A percentile compares a stretch with the other conserved stretches of the same genome.
phyloP scores from a whole-genome alignment of 1,284 basidiomycete genomes.

The Bjerkandera adusta region DNA sequence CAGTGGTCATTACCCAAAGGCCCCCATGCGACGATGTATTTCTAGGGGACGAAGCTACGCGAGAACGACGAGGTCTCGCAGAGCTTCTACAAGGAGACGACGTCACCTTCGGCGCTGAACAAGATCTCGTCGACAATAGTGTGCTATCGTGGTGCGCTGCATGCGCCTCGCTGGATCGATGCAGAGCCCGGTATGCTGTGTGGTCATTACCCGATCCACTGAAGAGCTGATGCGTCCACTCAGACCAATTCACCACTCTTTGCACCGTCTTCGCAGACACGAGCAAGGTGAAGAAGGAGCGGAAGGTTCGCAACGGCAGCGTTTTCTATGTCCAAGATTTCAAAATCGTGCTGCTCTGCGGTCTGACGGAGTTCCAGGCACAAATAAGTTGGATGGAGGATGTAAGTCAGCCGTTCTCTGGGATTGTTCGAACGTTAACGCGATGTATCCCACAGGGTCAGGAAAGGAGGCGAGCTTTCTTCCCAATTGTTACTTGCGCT shows the following conservation, averaged over 20 bases:
- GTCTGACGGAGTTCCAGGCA: constrained; percentile 44
- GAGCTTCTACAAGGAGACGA: constrained; percentile 34
- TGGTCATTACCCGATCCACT: too few relatives aligned
- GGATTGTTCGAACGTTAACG: neutral
- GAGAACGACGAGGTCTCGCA: constrained; percentile 41
- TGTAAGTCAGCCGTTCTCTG: constrained; percentile 20
- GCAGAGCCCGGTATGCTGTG: constrained; percentile 35
- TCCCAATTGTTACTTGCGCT: neutral
- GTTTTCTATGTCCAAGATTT: constrained; percentile 40
- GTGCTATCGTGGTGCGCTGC: constrained; percentile 39
- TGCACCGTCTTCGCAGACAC: constrained; percentile 44
- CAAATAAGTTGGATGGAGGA: constrained; percentile 44
- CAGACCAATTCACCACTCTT: constrained; percentile 42
- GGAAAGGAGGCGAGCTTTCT: constrained; percentile 18
- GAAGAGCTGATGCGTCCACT: too few relatives aligned
- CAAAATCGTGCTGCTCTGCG: constrained; percentile 48
- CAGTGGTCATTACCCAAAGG: too few relatives aligned
- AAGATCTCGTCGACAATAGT: constrained; percentile 33
- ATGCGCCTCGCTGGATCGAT: constrained; percentile 44
- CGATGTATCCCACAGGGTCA: constrained; percentile 14
- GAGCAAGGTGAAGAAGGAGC: constrained; percentile 27
- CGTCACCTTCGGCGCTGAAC: constrained; percentile 24
- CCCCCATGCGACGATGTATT: neutral
- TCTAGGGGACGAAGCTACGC: constrained; percentile 33
- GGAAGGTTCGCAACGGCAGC: constrained; percentile 16